Base-by-base conservation (phyloP, 805 yeast species). In the Ogataea salicorniae region DNA sequence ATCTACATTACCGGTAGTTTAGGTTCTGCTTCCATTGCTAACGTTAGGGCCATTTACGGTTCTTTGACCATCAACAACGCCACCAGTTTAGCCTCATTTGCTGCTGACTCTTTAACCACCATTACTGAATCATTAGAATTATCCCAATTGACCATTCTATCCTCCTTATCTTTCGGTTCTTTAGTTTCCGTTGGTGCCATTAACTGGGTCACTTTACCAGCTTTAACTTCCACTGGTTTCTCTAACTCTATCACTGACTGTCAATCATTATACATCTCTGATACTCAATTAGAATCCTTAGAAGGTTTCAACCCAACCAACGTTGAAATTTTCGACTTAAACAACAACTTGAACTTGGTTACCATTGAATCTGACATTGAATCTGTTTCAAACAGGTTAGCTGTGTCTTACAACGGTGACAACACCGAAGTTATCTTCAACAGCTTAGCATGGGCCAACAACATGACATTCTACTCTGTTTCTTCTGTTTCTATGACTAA, bases 341-440 rank as follows among this genome's bases (percentile, higher is more conserved):
- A 90, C 90, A 94, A 94, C 85, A 94, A 94, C 82, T 73, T 69
- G 57, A 79, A 83, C 67, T 80, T 94, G 69, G 80, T 75, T 58
- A 69, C 87, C 50, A 79, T 86, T 59, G 78, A 84, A 66, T 82
- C 92, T 45, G 80, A 80, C 54, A 78, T 92, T 66, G 70, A 81
- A 69, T 71, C 85, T 50, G 94, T 90, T 54, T 79, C 92, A 52
- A 80, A 80, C 66, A 67, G 83, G 53, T 77, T 94, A 61, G 81
- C 84, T 61, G 82, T 94, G 66, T 81, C 96, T 55, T 86, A 77
- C 77, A 94, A 94, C 76, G 86, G 96, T 66, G 83, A 83, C 53
- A 73, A 78, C 51, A 89, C 87, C 51, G 81, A 78, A 55, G 84
- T 84, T 56, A 56, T 72, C 46, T 83, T 91, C 57, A 83, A 84